Conservation (phyloP, 805 yeast species). For the Lipomyces sp. region DNA sequence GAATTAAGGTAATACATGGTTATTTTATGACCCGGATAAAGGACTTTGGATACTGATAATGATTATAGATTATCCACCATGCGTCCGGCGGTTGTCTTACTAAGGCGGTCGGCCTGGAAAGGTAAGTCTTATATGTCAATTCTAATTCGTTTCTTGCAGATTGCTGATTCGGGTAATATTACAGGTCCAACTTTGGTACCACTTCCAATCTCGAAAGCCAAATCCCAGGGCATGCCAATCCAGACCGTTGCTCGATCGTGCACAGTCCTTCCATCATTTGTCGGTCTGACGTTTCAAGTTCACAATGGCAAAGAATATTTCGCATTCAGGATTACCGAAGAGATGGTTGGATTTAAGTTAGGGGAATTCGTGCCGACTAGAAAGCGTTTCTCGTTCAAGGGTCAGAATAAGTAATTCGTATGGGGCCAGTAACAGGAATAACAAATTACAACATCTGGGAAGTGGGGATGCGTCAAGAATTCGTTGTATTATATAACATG, state of each 20-base stretch:
- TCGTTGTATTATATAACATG: too few relatives aligned
- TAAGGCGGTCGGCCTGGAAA: constrained; percentile 53
- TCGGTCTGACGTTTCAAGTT: constrained; percentile 90
- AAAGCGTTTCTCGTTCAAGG: constrained; percentile 81
- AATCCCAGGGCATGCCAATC: constrained; percentile 78
- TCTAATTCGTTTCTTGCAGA: background rate
- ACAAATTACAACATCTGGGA: too few relatives aligned
- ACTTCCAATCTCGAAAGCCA: constrained; percentile 86
- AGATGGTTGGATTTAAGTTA: constrained; percentile 94
- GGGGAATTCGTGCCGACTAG: constrained; percentile 97
- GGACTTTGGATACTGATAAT: background rate
- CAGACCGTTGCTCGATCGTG: constrained; percentile 96
- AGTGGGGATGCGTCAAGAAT: too few relatives aligned
- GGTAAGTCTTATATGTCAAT: constrained; percentile 37
- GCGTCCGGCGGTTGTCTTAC: constrained; percentile 44
- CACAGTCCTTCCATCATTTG: constrained; percentile 93
- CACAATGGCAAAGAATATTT: constrained; percentile 97
- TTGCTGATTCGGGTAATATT: background rate
- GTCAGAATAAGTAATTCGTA: background rate
- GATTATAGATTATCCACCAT: constrained; percentile 32
- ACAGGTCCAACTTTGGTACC: constrained; percentile 91
- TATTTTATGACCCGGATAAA: background rate
- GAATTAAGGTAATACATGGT: background rate
- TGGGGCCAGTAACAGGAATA: too few relatives aligned
- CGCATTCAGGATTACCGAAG: constrained; percentile 82